These are phyloP conservation scores for Auxenochlorella pyrenoidosa DNA, from an alignment of 139 green algal genomes.

Conservation along the genomic window DNA sequence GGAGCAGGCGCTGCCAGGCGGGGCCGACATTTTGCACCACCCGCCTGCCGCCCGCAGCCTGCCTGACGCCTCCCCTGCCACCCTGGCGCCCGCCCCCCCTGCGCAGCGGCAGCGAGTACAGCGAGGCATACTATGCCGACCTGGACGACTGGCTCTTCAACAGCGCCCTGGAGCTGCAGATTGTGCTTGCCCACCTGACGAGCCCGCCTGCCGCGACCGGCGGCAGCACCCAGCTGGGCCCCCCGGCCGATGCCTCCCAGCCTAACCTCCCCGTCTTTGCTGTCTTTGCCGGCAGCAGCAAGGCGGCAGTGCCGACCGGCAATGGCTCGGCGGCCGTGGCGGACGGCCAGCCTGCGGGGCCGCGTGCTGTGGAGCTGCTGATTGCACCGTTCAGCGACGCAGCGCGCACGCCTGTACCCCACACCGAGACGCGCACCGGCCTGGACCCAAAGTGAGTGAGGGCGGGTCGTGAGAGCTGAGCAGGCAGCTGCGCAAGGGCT, in stretches of 20 bases:
- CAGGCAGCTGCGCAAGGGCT: not conserved
- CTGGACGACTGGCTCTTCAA: constrained; percentile 26
- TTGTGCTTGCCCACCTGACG: not conserved
- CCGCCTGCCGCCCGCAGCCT: not conserved
- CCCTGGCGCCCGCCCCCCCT: not conserved
- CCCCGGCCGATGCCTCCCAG: not conserved
- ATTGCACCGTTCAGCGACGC: not conserved
- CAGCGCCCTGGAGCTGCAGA: not conserved
- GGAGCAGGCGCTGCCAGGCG: not conserved
- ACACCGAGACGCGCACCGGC: not conserved
- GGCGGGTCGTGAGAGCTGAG: not conserved
- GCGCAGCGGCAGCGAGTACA: not conserved
- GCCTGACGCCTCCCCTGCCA: not conserved
- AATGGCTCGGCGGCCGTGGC: not conserved
- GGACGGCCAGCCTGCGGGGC: not conserved
- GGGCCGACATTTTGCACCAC: not conserved
- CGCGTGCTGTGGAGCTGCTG: constrained; percentile 7
- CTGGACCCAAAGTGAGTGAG: constrained; percentile 14
- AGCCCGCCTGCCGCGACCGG: not conserved
- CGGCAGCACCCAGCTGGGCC: not conserved
- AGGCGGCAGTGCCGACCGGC: not conserved
- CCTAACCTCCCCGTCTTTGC: constrained; percentile 16
- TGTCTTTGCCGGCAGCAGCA: constrained; percentile 29
- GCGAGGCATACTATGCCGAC: not conserved
- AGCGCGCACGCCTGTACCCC: constrained; percentile 17